Evolutionary conservation across 805 yeast species (phyloP), one percentile per base, ranked within the genome.

Genomic region (Diddensiella transvaalensis): DNA sequence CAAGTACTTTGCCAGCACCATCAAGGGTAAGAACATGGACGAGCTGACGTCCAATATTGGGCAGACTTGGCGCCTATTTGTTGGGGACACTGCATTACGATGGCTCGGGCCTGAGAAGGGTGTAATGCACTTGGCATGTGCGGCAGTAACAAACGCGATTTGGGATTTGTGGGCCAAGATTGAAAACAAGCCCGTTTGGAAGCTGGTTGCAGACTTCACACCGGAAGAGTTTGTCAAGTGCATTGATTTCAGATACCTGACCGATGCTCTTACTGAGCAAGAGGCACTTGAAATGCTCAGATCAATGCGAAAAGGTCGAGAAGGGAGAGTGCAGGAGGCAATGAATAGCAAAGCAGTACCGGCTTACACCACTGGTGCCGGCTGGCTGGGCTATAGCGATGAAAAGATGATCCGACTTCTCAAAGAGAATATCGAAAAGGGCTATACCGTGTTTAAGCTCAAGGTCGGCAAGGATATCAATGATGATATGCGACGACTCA

Each of bases 71-170:
- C 61, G 69, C 48, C 61, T 66, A 40, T 56, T 70, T 55, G 72
- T 70, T 15, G 56, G 65, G 4, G 74, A 70, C 51, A 63, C 70
- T 17, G 73, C 68, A 51, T 61, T 64, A 48, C 64, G 74, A 41
- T 70, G 74, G 74, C 54, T 70, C 40, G 73, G 73, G 8, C 74
- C 74, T 13, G 74, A 70, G 51, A 68, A 70, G 50, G 70, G 72
- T 13, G 64, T 68, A 18, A 65, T 64, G 17, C 73, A 70, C 52
- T 60, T 70, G 45, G 74, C 71, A 10, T 57, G 67, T 22, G 71
- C 70, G 8, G 69, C 72, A 13, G 64, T 67, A 3, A 64, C 69
- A 40, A 70, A 70, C 48, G 73, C 69, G 2, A 44, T 70, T 15
- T 70, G 73, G 71, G 74, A 70, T 55, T 51, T 70, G 30, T 70